These are phyloP conservation scores for Fusarium clavum DNA, from an alignment of 2,329 filamentous ascomycete species.

Conservation along the genomic window DNA sequence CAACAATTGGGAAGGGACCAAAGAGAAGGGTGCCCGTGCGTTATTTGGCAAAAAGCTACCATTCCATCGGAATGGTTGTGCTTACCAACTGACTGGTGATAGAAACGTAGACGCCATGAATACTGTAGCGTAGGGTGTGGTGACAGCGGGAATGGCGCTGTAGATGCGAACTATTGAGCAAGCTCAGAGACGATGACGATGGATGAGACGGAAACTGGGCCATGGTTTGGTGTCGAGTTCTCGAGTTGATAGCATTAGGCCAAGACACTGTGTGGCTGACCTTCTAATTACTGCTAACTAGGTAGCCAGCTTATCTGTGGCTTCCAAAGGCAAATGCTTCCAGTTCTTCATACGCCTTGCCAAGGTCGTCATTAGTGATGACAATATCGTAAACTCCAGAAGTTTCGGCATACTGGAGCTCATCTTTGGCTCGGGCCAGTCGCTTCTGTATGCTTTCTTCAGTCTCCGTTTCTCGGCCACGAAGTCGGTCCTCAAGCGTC, in stretches of 20 bases:
- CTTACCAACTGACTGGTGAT: constrained; percentile 3
- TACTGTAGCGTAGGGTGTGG: constrained; percentile 2
- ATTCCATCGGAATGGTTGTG: constrained; percentile 34
- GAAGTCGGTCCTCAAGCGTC: background rate
- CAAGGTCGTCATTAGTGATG: background rate
- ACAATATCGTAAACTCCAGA: background rate
- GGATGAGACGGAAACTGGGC: constrained; percentile 2
- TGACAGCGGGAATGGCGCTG: constrained; percentile 32
- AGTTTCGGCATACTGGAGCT: background rate
- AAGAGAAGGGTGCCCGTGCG: constrained; percentile 7
- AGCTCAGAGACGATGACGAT: background rate
- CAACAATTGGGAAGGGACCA: constrained; percentile 2
- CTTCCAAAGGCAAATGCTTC: background rate
- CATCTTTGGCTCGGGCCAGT: background rate
- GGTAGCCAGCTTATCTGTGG: background rate
- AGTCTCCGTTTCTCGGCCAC: background rate
- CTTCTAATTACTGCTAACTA: background rate
- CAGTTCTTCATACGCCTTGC: background rate
- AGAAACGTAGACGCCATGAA: constrained; percentile 31
- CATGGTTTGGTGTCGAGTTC: background rate
- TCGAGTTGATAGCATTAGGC: background rate
- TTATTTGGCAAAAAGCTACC: constrained; percentile 21
- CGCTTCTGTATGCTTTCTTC: background rate
- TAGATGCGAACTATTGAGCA: constrained; percentile 8
- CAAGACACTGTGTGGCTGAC: background rate